Evolutionary conservation across 108 stramenopile genomes (phyloP).

Genomic region (Nitzschia palea): DNA sequence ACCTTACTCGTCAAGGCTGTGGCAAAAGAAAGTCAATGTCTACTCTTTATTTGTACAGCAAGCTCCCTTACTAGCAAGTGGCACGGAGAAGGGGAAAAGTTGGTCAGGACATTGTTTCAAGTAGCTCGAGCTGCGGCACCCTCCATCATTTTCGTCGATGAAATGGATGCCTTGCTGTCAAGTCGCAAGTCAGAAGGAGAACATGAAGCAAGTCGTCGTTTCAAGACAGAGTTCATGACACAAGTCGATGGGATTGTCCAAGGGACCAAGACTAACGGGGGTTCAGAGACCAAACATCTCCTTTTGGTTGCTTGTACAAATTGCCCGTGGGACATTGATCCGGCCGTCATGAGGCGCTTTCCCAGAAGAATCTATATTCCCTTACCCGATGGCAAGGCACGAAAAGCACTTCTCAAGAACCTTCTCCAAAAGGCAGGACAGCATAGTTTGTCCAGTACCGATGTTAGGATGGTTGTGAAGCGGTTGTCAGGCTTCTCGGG

Average conservation of each 20-base stretch:
- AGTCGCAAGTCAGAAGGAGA: conserved; percentile 59
- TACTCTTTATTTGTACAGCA: conserved; percentile 77
- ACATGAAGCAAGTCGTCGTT: conserved; percentile 91
- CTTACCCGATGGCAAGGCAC: conserved; percentile 73
- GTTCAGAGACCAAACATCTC: conserved; percentile 39
- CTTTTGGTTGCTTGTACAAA: conserved; percentile 93
- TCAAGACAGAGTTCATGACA: conserved; percentile 96
- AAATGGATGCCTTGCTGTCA: conserved; percentile 89
- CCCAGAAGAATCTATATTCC: conserved; percentile 93
- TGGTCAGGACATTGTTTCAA: conserved; percentile 80
- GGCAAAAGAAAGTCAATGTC: conserved; percentile 49
- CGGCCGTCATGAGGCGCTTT: conserved; percentile 84
- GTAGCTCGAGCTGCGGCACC: conserved; percentile 72
- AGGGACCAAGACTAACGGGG: neutral
- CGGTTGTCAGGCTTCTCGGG: conserved; percentile 56
- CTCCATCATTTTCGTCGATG: conserved; percentile 92
- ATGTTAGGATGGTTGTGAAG: conserved; percentile 40
- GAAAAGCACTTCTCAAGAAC: conserved; percentile 48
- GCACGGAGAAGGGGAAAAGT: conserved; percentile 89
- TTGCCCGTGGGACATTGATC: conserved; percentile 94
- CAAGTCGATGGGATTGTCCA: conserved; percentile 91
- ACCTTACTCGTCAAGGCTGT: conserved; percentile 91
- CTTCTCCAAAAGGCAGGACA: conserved; percentile 49
- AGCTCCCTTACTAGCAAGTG: conserved; percentile 81
- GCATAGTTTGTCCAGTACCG: conserved; percentile 25